These are phyloP conservation scores for Entomortierella chlamydospora DNA, from an alignment of 192 early-diverging fungal genomes.

Conservation along the genomic window DNA sequence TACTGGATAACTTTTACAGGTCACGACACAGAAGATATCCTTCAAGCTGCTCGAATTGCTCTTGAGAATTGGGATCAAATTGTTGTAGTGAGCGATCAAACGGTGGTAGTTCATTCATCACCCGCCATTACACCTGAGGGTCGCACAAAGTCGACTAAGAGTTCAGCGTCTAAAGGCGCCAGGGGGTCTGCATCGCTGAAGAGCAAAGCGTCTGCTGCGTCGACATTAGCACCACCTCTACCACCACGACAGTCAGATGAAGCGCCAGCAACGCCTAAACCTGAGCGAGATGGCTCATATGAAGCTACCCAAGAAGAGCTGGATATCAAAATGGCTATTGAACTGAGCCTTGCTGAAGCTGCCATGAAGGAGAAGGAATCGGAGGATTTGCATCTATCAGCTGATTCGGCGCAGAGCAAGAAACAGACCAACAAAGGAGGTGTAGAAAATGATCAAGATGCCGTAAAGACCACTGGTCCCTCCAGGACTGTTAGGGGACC, in stretches of 20 bases:
- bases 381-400: constrained; percentile 14
- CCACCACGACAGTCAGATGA: constrained; percentile 32
- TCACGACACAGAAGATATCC: constrained; percentile 37
- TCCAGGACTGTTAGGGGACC: not conserved
- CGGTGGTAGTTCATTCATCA: not conserved
- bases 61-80: constrained; percentile 43
- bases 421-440: not conserved
- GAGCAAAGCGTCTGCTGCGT: not conserved
- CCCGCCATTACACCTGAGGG: not conserved
- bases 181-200: not conserved
- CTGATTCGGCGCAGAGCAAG: not conserved
- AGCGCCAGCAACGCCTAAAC: constrained; percentile 5
- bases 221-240: constrained; percentile 17
- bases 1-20: not conserved
- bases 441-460: not conserved
- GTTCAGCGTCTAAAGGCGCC: not conserved
- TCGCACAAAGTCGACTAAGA: not conserved
- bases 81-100: not conserved
- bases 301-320: constrained; percentile 16
- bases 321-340: constrained; percentile 31
- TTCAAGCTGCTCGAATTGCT: constrained; percentile 39
- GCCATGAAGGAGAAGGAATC: constrained; percentile 3
- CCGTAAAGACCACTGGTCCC: not conserved
- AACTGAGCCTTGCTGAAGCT: constrained; percentile 17
- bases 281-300: not conserved